phyloP scores from a whole-genome alignment of 805 yeast species.

The Diddensiella transvaalensis region DNA sequence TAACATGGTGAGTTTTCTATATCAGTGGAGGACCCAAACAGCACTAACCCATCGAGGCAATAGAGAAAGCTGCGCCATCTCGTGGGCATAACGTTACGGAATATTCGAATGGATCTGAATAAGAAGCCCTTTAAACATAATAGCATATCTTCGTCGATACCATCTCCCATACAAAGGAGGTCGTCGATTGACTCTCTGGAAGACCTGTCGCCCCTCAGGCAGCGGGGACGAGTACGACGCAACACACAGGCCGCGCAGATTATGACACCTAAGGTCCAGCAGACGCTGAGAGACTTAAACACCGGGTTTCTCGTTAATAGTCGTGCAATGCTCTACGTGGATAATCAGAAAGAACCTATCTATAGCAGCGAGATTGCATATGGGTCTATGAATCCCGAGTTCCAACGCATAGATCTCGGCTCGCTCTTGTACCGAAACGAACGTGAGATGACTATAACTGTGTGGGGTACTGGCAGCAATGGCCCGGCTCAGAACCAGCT shows the following conservation, averaged over 20 bases:
- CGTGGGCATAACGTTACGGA: slow-evolving; percentile 20
- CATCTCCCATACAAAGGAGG: slow-evolving; percentile 5
- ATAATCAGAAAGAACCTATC: slow-evolving; percentile 15
- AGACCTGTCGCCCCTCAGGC: slow-evolving; percentile 8
- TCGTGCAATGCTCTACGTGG: slow-evolving; percentile 15
- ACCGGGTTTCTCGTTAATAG: slow-evolving; percentile 21
- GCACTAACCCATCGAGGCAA: background rate
- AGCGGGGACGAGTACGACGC: slow-evolving; percentile 11
- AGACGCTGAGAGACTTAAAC: slow-evolving; percentile 32
- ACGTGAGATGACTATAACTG: slow-evolving; percentile 12
- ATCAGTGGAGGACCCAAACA: background rate
- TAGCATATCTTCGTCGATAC: background rate
- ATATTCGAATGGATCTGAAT: slow-evolving; percentile 6
- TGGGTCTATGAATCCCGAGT: slow-evolving; percentile 25
- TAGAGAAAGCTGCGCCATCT: slow-evolving; percentile 21
- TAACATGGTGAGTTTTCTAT: slow-evolving; percentile 2
- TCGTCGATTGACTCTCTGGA: slow-evolving; percentile 11
- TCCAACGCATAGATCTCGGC: slow-evolving; percentile 20
- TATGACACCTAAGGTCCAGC: slow-evolving; percentile 22
- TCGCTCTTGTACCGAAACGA: slow-evolving; percentile 12
- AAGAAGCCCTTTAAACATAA: background rate
- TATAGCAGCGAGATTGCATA: slow-evolving; percentile 22
- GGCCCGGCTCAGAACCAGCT: background rate
- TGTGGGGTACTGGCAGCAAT: slow-evolving; percentile 13
- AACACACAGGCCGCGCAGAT: slow-evolving; percentile 7